Base-by-base conservation (phyloP, 2,329 filamentous ascomycete species). In the Erysiphe neolycopersici region DNA sequence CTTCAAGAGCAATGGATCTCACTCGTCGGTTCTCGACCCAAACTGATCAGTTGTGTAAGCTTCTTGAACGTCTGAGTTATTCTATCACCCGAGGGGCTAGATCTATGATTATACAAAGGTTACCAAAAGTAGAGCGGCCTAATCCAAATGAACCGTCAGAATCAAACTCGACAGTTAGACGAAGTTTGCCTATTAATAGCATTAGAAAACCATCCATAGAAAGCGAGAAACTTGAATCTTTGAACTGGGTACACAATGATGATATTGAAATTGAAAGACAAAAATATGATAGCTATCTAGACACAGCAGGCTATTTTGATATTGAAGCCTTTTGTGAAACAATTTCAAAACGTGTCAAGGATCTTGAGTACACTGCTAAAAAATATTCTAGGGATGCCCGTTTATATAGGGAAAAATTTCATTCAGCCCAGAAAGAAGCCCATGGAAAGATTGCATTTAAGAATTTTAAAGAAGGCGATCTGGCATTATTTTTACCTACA, bases 391-490 rank as follows among this genome's bases (percentile, higher is more conserved):
- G 82, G 47, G 89, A 98, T 56, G 77, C 81, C 29, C 74, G 83
- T 31, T 71, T 73, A 1, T 94, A 93, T 54, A 73, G 87, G 12
- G 89, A 95, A 50, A 85, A 85, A 56, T 79, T 82, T 9, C 80
- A 91, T 51, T 64, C 69, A 13, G 65, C 77, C 39, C 81, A 91
- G 50, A 79, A 77, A 53, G 89, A 95, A 54, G 76, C 82, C 0
- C 82, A 93, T 53, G 82, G 93, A 51, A 95, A 95, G 64, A 94
- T 98, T 55, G 85, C 89, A 2, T 94, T 89, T 58, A 78, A 79
- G 47, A 77, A 87, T 42, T 98, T 98, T 64, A 95, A 94, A 56
- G 85, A 94, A 59, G 87, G 89, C 8, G 89, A 98, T 55, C 67
- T 98, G 13, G 89, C 87, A 12, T 61, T 98, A 2, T 98, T 98